phyloP scores from a whole-genome alignment of 2,329 filamentous ascomycete genomes.

The Plectosphaerella plurivora region DNA sequence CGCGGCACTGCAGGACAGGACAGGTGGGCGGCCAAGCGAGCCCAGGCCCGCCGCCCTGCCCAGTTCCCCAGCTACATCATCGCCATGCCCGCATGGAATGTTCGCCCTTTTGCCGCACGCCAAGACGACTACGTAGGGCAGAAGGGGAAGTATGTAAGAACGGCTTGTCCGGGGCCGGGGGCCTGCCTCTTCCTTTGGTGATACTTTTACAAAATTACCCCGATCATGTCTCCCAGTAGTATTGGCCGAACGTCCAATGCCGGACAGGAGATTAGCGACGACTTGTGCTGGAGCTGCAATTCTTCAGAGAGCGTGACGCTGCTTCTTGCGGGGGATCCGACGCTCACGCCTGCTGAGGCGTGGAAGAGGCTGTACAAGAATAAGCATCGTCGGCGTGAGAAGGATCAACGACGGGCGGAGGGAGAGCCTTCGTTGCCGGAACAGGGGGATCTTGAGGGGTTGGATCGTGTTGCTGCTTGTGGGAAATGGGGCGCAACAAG shows the following conservation, averaged over 20 bases:
- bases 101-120: too few relatives aligned
- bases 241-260: too few relatives aligned
- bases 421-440: neutral
- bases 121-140: neutral
- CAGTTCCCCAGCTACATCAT: neutral
- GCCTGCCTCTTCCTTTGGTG: too few relatives aligned
- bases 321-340: constrained; percentile 1
- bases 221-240: too few relatives aligned
- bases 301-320: constrained; percentile 2
- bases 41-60: too few relatives aligned
- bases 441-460: neutral
- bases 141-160: neutral
- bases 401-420: neutral
- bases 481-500: constrained; percentile 61
- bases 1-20: neutral
- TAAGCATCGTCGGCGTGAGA: neutral
- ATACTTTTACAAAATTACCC: too few relatives aligned
- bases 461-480: constrained; percentile 1
- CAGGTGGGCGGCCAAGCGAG: neutral
- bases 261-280: neutral
- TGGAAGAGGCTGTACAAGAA: constrained; percentile 3
- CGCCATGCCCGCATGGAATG: neutral
- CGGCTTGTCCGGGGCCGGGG: neutral
- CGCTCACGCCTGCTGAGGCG: constrained; percentile 1
- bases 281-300: constrained; percentile 1